These are phyloP conservation scores for Saccharata proteae DNA, from an alignment of 2,329 filamentous ascomycete genomes.

Conservation along the genomic window DNA sequence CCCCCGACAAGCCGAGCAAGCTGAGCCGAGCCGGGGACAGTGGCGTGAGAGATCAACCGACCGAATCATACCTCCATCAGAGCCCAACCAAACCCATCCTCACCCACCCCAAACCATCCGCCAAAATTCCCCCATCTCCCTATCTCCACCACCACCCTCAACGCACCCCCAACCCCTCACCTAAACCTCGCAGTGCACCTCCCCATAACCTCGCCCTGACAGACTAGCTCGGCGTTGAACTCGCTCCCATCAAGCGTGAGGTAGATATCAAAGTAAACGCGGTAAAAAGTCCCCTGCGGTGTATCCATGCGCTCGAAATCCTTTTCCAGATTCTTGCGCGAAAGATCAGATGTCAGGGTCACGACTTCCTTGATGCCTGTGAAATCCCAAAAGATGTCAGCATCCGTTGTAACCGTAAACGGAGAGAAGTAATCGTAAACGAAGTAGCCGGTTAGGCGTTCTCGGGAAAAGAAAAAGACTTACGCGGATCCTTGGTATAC, in stretches of 20 bases:
- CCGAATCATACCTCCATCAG: too few relatives aligned
- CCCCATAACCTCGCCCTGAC: conserved; percentile 98
- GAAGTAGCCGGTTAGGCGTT: not conserved
- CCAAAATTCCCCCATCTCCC: too few relatives aligned
- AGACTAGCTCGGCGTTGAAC: conserved; percentile 97
- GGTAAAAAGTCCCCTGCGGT: conserved; percentile 63
- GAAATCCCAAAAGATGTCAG: conserved; percentile 15
- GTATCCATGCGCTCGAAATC: conserved; percentile 99
- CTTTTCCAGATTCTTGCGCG: conserved; percentile 96
- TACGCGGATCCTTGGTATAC: conserved; percentile 98
- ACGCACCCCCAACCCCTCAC: too few relatives aligned
- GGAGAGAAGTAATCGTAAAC: not conserved
- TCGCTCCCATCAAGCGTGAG: conserved; percentile 92
- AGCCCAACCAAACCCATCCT: not conserved
- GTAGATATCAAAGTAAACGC: conserved; percentile 60
- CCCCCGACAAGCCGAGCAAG: too few relatives aligned
- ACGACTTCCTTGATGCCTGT: conserved; percentile 97
- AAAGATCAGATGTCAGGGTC: conserved; percentile 91
- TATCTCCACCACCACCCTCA: too few relatives aligned
- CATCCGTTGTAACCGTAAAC: not conserved
- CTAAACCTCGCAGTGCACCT: conserved; percentile 84
- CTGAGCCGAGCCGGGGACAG: too few relatives aligned
- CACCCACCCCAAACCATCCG: not conserved
- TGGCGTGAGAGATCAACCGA: too few relatives aligned
- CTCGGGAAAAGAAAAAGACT: conserved; percentile 33